Base-by-base conservation (phyloP, 306 rosid genomes). In the Glycine soja region DNA sequence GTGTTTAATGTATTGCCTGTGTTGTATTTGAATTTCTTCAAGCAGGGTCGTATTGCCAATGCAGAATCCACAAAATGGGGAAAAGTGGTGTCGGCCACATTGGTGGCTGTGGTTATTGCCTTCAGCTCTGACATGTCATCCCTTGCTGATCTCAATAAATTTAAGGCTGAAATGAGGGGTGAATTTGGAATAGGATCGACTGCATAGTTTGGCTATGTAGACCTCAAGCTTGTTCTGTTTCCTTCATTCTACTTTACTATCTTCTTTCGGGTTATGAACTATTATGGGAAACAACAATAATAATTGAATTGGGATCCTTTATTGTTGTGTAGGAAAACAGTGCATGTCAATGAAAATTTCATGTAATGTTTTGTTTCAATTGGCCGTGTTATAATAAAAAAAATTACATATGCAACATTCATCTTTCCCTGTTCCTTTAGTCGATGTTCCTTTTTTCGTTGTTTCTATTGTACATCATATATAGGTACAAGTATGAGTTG, bases 171-270 rank as follows among this genome's bases (percentile, higher is more conserved):
- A 1, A 43, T 88, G 0, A 91, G 95, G 61, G 98, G 98, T 72
- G 97, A 95, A 84, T 95, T 95, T 71, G 99, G 99, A 1, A 95
- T 91, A 3, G 99, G 97, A 56, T 95, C 99, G 0, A 97, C 99
- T 0, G 99, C 97, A 2, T 97, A 95, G 24, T 95, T 77, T 74
- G 99, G 99, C 18, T 95, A 97, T 43, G 99, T 97, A 10, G 99
- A 95, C 69, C 97, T 95, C 80, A 93, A 84, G 30, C 30, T 24
- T 24, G 97, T 42, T 42, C 9, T 24, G 46, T 94, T 80, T 61
- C 13, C 18, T 69, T 32, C 43, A 0, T 38, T 75, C 15, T 9
- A 24, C 30, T 24, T 24, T 24, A 24, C 30, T 24, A 24, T 24
- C 43, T 38, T 5, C 43, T 54, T 64, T 68, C 5, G 13, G 15